A percentile compares a stretch with the other conserved stretches of the same genome.
phyloP scores from a whole-genome alignment of 2,329 filamentous ascomycete species.

The Lachnellula subtilissima region DNA sequence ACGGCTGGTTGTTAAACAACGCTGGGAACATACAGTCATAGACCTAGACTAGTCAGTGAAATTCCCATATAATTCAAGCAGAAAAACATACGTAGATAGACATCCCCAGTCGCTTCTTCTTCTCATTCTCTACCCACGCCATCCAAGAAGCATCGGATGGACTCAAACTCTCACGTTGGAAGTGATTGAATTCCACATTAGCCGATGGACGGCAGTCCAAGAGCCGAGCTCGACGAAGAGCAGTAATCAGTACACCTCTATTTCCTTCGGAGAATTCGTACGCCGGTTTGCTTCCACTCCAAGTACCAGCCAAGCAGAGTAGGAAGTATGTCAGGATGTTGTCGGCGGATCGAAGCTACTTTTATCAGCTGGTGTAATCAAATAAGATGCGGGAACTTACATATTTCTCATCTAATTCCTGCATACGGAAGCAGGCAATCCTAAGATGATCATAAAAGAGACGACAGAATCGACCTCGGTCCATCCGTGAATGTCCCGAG shows the following conservation, averaged over 20 bases:
- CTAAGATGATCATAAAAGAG: conserved; percentile 26
- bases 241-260: conserved; percentile 24
- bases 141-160: conserved; percentile 23
- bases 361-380: conserved; percentile 4
- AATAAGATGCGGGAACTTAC: conserved; percentile 10
- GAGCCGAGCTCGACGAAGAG: conserved; percentile 23
- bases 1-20: conserved; percentile 28
- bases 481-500: conserved; percentile 24
- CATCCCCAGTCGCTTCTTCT: conserved; percentile 25
- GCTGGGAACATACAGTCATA: conserved; percentile 28
- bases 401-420: conserved; percentile 24
- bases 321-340: conserved; percentile 28
- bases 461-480: conserved; percentile 25
- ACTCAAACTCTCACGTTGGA: conserved; percentile 12
- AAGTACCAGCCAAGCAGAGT: conserved; percentile 25
- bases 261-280: conserved; percentile 29
- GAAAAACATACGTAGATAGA: conserved; percentile 26
- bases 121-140: conserved; percentile 29
- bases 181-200: conserved; percentile 14
- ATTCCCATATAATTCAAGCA: neutral
- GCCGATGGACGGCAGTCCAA: conserved; percentile 24
- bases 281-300: conserved; percentile 26
- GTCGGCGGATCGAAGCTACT: conserved; percentile 22
- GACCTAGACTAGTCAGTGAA: conserved; percentile 11
- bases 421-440: conserved; percentile 17